Percentiles rank a stretch among this genome's conserved stretches.
These are phyloP conservation scores for Carpinus fangiana DNA, from an alignment of 306 rosid genomes.

Conservation along the genomic window DNA sequence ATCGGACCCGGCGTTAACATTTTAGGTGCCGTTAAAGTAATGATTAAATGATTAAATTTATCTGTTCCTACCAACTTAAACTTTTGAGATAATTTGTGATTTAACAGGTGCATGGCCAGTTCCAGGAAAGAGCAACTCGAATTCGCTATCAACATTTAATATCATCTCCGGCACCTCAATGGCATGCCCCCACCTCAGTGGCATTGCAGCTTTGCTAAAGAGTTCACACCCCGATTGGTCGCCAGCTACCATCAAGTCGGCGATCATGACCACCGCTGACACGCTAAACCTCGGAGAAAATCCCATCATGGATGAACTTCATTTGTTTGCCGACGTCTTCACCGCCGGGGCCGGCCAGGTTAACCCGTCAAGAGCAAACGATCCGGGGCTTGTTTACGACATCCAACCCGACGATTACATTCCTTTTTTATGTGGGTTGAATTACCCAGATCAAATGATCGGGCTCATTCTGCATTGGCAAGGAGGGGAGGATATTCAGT, in stretches of 20 bases:
- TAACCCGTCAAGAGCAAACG: conserved; percentile 48
- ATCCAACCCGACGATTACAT: conserved; percentile 43
- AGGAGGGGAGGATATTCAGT: conserved; percentile 13
- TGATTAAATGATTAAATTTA: no score
- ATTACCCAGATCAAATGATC: conserved; percentile 41
- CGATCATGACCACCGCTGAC: conserved; percentile 44
- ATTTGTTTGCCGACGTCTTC: conserved; percentile 32
- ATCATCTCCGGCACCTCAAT: conserved; percentile 53
- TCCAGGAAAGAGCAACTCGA: conserved; percentile 30
- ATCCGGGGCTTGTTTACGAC: conserved; percentile 57
- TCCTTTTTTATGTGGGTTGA: conserved; percentile 55
- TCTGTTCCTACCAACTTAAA: no score
- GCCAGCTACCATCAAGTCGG: conserved; percentile 59
- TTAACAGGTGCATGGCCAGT: conserved; percentile 40
- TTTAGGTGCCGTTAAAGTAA: conserved; percentile 15
- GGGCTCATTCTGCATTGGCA: conserved; percentile 20
- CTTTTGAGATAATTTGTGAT: no score
- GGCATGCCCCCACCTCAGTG: conserved; percentile 60
- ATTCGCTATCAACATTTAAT: conserved; percentile 14
- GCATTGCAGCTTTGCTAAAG: conserved; percentile 55
- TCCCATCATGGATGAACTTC: conserved; percentile 34
- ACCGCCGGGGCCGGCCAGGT: conserved; percentile 59
- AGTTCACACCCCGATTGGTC: conserved; percentile 68
- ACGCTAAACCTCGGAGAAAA: conserved; percentile 17
- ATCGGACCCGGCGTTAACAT: conserved; percentile 57